Base-by-base conservation (phyloP, 202 grass and related monocot genomes). In the Digitaria exilis region DNA sequence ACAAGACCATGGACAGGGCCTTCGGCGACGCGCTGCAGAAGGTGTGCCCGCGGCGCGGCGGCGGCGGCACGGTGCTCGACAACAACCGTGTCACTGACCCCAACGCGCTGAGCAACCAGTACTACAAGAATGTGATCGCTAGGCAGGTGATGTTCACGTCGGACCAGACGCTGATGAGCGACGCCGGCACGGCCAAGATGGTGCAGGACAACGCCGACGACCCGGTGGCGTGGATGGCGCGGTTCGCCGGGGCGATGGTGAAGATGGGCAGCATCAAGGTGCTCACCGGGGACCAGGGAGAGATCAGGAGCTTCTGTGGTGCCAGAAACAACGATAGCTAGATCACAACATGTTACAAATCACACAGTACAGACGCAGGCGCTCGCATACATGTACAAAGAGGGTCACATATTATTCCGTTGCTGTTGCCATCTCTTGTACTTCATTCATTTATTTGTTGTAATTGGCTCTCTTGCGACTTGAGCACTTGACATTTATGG, bases 181-280 rank as follows among this genome's bases (percentile, higher is more conserved):
- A 39, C 45, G 25, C 0, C 0, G 50, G 61, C 16, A 88, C 82
- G 5, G 30, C 19, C 6, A 15, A 19, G n/a, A 70, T 59, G 77
- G 72, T 78, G 15, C 56, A 19, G n/a, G 57, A 75, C 75, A 84
- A 87, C 4, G 78, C 89, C 1, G 56, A 30, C 21, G 25, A 79
- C 29, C 73, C 54, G 3, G 1, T 58, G 2, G 50, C 26, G 0
- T 91, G 78, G 78, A 81, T 78, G 67, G 74, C 51, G 18, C 49
- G 67, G 73, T 91, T 86, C 46, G 72, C 76, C 0, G 85, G 0
- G 17, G 81, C 85, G 1, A 25, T 91, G 65, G 57, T 85, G 25
- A 87, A 82, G 82, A 82, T 88, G 82, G 90, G 90, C 1, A 1
- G 22, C 12, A 56, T 80, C 35, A 24, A 85, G 51, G 90, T 91